Evolutionary conservation across 169 alveolate species (phyloP).

Genomic region (Plasmodium ovale): DNA sequence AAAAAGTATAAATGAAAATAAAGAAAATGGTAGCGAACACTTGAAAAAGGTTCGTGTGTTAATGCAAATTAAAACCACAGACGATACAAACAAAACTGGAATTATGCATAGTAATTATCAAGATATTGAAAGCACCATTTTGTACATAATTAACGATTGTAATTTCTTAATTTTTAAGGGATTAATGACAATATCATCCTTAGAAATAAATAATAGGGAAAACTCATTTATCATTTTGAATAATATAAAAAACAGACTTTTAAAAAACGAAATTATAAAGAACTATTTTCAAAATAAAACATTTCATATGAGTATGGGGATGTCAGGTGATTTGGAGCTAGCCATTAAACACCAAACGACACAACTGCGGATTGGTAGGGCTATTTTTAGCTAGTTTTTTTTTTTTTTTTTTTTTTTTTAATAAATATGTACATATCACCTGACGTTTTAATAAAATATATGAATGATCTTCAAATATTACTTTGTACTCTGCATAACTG

Average conservation of each 20-base stretch:
- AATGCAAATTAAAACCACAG: conserved; percentile 91
- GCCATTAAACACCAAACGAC: conserved; percentile 93
- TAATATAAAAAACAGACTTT: conserved; percentile 80
- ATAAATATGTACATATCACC: neutral
- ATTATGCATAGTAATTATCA: conserved; percentile 79
- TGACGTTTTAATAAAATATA: neutral
- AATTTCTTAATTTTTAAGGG: conserved; percentile 90
- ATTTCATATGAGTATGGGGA: conserved; percentile 94
- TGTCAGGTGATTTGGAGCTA: conserved; percentile 92
- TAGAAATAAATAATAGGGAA: conserved; percentile 44
- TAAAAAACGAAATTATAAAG: conserved; percentile 77
- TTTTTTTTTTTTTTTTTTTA: neutral
- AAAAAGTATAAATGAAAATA: conserved; percentile 39
- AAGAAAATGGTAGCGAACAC: conserved; percentile 12
- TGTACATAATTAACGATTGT: conserved; percentile 84
- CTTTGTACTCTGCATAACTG: no score
- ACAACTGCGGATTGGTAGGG: conserved; percentile 94
- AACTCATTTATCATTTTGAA: conserved; percentile 82
- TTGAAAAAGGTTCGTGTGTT: conserved; percentile 74
- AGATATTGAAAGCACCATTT: conserved; percentile 78
- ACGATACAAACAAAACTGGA: conserved; percentile 92
- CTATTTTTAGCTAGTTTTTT: conserved; percentile 83
- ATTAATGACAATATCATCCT: conserved; percentile 94
- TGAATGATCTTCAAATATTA: no score
- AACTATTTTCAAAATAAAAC: conserved; percentile 68